Conservation (phyloP, 176 grass and related monocot genomes). For the Otatea glauca region DNA sequence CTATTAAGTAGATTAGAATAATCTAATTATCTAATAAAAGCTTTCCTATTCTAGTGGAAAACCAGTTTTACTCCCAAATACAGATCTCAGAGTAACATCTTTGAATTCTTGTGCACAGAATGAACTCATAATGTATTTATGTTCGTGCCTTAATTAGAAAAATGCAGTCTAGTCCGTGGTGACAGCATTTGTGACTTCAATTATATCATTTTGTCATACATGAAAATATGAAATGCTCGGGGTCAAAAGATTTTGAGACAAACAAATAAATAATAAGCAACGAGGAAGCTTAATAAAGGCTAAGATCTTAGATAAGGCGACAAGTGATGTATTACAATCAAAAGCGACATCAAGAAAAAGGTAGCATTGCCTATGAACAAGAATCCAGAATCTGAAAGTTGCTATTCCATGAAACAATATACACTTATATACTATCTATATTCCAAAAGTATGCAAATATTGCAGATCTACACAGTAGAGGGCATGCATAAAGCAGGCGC, state of each 20-base stretch:
- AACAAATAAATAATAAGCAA: not conserved
- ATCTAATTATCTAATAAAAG: not conserved
- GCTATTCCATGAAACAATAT: not conserved
- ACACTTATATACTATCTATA: not conserved
- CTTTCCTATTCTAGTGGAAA: slow-evolving; percentile 11
- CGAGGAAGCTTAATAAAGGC: not conserved
- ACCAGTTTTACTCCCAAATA: not conserved
- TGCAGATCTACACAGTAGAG: not conserved
- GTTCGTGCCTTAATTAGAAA: not conserved
- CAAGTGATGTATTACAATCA: too few relatives aligned
- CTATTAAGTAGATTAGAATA: not conserved
- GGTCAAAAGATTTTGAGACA: not conserved
- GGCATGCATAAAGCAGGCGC: not conserved
- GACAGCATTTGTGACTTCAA: not conserved
- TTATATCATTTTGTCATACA: not conserved
- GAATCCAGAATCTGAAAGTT: not conserved
- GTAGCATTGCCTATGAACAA: not conserved
- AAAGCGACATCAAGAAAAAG: too few relatives aligned
- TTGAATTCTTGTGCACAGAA: not conserved
- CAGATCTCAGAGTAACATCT: not conserved
- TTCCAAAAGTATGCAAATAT: not conserved
- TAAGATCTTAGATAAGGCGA: not conserved
- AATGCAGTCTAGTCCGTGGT: not conserved
- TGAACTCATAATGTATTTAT: not conserved
- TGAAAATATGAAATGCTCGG: not conserved